Base-by-base conservation (phyloP, 257 asterid genomes). In the Lantana camara region DNA sequence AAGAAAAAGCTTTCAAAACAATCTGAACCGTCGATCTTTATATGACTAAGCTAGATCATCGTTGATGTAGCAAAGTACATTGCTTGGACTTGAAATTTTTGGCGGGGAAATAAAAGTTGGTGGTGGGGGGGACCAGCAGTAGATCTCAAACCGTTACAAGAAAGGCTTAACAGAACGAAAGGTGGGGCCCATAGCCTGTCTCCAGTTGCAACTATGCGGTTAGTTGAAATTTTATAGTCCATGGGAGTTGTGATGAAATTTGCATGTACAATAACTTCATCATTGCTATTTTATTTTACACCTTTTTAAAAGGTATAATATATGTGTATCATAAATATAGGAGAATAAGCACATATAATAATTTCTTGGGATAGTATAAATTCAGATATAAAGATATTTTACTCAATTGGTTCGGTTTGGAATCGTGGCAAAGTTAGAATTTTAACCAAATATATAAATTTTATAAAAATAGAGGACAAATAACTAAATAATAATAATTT, bases 71-170 rank as follows among this genome's bases (percentile, higher is more conserved):
- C 32, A 21, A 4, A 13, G 19, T 35, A 48, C 40, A 52, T 73
- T 69, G 77, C 82, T 67, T 73, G 57, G 54, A 44, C 12, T 79
- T 64, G 52, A 79, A 30, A 66, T 60, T 69, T 63, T 80, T 66
- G 71, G 79, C 77, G 76, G 80, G 78, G 64, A 66, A 63, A 73
- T 56, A 53, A 35, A 59, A 68, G 55, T 21, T 60, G 48, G 57
- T 27, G 34, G n/a, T 7, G 35, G n/a, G 55, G 62, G 69, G 60
- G 22, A 29, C 38, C 57, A 55, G 27, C 27, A 15, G 70, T 54
- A 48, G 77, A 72, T 64, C 70, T 70, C 59, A 56, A 68, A 73
- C 64, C 75, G 73, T 68, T 72, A 15, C 13, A 57, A 46, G 62
- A 46, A 69, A 45, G 47, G 71, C 75, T 66, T 55, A 79, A 75